Evolutionary conservation across 2,329 filamentous ascomycete genomes (phyloP), one percentile per base, ranked within the genome.

Genomic region (Xylariaceae sp.): DNA sequence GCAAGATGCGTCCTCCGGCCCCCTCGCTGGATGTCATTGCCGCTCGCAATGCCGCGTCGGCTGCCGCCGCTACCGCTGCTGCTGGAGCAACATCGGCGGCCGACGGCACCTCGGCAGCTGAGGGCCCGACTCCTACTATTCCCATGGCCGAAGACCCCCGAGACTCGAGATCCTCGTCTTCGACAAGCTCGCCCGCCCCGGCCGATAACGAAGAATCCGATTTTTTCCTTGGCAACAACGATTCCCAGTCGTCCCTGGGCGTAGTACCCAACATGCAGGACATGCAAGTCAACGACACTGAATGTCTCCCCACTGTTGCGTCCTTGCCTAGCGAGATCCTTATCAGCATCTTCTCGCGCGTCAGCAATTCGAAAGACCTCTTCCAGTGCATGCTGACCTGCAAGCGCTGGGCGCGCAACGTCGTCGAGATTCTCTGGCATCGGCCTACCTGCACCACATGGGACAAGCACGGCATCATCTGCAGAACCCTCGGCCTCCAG

Each of bases 381-480:
- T 74, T 87, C 46, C 81, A 80, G 60, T 93, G 85, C 61, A 89
- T 96, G 84, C 69, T 92, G 44, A 89, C 94, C n/a, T 95, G 82
- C 53, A 89, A 88, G 60, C 77, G 82, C 42, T 98, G 92, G 92
- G 84, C 92, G 18, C 72, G 83, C 43, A 95, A 95, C 55, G 82
- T 84, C 32, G 92, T 96, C 46, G 90, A 92, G 43, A 73, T 94
- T 45, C 71, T 98, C 15, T 98, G 92, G 92, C 89, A 95, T 59
- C 76, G 92, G 24, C 92, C 92, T 2, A 80, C 86, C 18, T 96
- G 92, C 64, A 88, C 83, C 51, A 86, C 79, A 49, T 95, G 87
- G 83, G 62, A 70, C 10, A 88, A 88, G 54, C 77, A 95, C 50
- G 69, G 78, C 50, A 81, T 68, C 45, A 92, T 98, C 46, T 89